Evolutionary conservation across 1,284 basidiomycete species (phyloP).

Genomic region (Microbotryum violaceum): DNA sequence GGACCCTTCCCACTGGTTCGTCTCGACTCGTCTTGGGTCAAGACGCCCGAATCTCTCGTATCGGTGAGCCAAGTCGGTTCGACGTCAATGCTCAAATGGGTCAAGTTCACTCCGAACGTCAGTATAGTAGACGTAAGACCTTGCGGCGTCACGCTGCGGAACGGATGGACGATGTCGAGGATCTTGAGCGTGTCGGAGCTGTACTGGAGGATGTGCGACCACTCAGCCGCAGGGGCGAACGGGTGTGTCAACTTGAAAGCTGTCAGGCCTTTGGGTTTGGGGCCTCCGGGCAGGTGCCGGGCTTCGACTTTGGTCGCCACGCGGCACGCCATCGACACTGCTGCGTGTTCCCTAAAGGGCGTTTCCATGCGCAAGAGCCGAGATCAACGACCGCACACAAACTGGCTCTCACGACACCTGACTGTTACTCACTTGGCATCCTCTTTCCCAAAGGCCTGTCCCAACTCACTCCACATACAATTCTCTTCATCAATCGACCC

Average conservation of each 20-base stretch:
- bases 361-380: no score
- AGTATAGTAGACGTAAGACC: conserved; percentile 11
- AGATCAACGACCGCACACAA: no score
- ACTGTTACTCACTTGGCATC: neutral
- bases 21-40: neutral
- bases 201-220: conserved; percentile 10
- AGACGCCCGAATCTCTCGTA: neutral
- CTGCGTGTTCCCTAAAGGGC: neutral
- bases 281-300: neutral
- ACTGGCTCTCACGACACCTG: neutral
- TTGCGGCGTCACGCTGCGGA: conserved; percentile 3
- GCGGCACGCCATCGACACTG: no score
- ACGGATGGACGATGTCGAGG: conserved; percentile 1
- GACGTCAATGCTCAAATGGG: conserved; percentile 10
- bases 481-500: conserved; percentile 7
- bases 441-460: neutral
- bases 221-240: neutral
- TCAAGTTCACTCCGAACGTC: conserved; percentile 16
- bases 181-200: conserved; percentile 8
- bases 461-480: conserved; percentile 12
- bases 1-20: neutral
- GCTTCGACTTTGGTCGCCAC: neutral
- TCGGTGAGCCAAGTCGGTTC: conserved; percentile 6
- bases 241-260: conserved; percentile 7
- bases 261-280: conserved; percentile 13